Percentiles rank a stretch among this genome's conserved stretches.
Evolutionary conservation across 768 basidiomycete species (phyloP).

Genomic region (Amanita pseudoporphyria): DNA sequence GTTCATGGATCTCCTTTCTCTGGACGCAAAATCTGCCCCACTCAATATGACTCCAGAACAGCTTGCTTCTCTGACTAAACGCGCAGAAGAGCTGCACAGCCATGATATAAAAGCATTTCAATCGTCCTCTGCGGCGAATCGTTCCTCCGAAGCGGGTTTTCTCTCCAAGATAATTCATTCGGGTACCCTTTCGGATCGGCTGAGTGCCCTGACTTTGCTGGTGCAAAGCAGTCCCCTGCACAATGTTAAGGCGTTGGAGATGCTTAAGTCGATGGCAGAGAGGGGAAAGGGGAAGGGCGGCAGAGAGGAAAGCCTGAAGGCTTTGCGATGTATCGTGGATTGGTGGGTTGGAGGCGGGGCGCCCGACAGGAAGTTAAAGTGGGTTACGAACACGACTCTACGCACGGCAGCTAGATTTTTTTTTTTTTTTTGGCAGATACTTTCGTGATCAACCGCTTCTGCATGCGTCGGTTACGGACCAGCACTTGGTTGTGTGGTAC

Average conservation of each 20-base stretch:
- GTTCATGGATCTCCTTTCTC: conserved; percentile 38
- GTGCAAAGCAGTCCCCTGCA: conserved; percentile 86
- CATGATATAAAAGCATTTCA: conserved; percentile 36
- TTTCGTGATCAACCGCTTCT: conserved; percentile 80
- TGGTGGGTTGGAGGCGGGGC: conserved; percentile 98
- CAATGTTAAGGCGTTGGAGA: conserved; percentile 72
- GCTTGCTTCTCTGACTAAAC: conserved; percentile 34
- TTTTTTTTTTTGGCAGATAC: conserved; percentile 42
- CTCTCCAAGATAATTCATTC: conserved; percentile 76
- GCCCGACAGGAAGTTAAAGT: conserved; percentile 81
- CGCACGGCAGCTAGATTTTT: neutral
- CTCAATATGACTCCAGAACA: conserved; percentile 20
- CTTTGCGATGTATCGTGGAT: conserved; percentile 82
- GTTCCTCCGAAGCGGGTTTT: conserved; percentile 73
- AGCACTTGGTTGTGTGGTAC: conserved; percentile 71
- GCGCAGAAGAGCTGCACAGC: conserved; percentile 39
- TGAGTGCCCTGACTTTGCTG: conserved; percentile 83
- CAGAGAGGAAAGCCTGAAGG: too few relatives aligned
- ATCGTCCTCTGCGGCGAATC: conserved; percentile 41
- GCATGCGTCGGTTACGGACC: conserved; percentile 56
- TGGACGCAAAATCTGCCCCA: conserved; percentile 23
- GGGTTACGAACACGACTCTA: conserved; percentile 17
- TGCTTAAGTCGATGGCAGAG: conserved; percentile 67
- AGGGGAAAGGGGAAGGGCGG: conserved; percentile 76
- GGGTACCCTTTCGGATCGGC: conserved; percentile 86